phyloP scores from a whole-genome alignment of 331 rosid species.

The Malus hybrid region DNA sequence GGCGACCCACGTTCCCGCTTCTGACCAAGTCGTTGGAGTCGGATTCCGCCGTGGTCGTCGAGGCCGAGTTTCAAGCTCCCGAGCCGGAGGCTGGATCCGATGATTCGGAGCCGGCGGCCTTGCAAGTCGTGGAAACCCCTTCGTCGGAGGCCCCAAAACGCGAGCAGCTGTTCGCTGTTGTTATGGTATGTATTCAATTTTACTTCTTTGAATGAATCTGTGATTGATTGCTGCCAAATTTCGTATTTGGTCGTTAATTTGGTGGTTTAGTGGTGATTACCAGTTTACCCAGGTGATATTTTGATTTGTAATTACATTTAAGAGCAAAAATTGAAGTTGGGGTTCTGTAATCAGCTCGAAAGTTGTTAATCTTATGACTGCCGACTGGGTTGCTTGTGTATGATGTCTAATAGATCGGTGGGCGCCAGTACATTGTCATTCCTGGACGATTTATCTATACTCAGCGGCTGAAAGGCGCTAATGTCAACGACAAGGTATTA shows the following conservation, averaged over 20 bases:
- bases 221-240: background rate
- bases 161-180: background rate
- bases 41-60: slow-evolving; percentile 25
- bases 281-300: background rate
- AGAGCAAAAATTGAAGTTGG: background rate
- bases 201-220: background rate
- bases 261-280: background rate
- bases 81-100: slow-evolving; percentile 11
- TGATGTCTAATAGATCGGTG: slow-evolving; percentile 53
- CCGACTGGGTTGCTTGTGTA: background rate
- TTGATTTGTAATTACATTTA: background rate
- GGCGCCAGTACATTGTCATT: slow-evolving; percentile 85
- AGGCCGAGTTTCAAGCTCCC: slow-evolving; percentile 14
- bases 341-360: background rate
- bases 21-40: slow-evolving; percentile 49
- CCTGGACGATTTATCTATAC: slow-evolving; percentile 75
- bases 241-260: background rate
- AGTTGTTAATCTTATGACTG: background rate
- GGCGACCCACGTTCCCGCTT: slow-evolving; percentile 37
- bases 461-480: slow-evolving; percentile 85
- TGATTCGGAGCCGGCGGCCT: background rate
- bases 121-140: background rate
- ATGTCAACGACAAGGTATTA: slow-evolving; percentile 73
- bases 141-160: background rate
- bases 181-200: slow-evolving; percentile 48